These are phyloP conservation scores for Eutrema japonicum DNA, from an alignment of 345 rosid species.

Conservation along the genomic window DNA sequence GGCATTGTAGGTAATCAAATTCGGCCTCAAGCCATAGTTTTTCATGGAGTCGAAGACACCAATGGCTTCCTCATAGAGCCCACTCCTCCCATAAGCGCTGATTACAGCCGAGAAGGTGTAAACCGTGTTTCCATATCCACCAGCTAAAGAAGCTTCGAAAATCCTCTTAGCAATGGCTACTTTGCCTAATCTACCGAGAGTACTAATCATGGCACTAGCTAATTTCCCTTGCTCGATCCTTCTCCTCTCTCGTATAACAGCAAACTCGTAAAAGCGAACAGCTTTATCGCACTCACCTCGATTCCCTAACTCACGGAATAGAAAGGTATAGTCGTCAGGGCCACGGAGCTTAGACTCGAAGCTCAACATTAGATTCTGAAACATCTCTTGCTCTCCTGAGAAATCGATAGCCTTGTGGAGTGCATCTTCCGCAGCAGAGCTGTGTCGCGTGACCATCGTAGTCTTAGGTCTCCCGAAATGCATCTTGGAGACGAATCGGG, in stretches of 20 bases:
- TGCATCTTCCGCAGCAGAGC: slow-evolving; percentile 72
- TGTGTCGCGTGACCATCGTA: slow-evolving; percentile 56
- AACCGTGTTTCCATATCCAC: slow-evolving; percentile 88
- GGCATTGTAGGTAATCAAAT: slow-evolving; percentile 88
- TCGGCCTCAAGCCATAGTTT: slow-evolving; percentile 69
- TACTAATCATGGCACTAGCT: slow-evolving; percentile 81
- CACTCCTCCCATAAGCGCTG: slow-evolving; percentile 88
- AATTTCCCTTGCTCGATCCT: slow-evolving; percentile 84
- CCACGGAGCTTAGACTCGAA: slow-evolving; percentile 76
- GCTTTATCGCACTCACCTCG: slow-evolving; percentile 75
- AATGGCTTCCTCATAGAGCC: slow-evolving; percentile 68
- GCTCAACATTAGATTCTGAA: slow-evolving; percentile 55
- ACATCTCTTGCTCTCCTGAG: slow-evolving; percentile 53
- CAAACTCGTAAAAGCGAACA: slow-evolving; percentile 68
- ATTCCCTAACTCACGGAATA: slow-evolving; percentile 84
- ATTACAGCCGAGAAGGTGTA: slow-evolving; percentile 87
- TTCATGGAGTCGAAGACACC: slow-evolving; percentile 73
- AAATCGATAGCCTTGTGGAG: slow-evolving; percentile 54
- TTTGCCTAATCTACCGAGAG: slow-evolving; percentile 85
- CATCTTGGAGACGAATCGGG: slow-evolving; percentile 86
- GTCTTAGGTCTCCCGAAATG: slow-evolving; percentile 75
- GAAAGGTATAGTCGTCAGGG: slow-evolving; percentile 76
- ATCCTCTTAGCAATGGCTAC: slow-evolving; percentile 68
- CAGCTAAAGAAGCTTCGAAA: slow-evolving; percentile 66
- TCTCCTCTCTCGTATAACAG: slow-evolving; percentile 64